phyloP scores from a whole-genome alignment of 805 yeast species.

The Metschnikowia borealis region DNA sequence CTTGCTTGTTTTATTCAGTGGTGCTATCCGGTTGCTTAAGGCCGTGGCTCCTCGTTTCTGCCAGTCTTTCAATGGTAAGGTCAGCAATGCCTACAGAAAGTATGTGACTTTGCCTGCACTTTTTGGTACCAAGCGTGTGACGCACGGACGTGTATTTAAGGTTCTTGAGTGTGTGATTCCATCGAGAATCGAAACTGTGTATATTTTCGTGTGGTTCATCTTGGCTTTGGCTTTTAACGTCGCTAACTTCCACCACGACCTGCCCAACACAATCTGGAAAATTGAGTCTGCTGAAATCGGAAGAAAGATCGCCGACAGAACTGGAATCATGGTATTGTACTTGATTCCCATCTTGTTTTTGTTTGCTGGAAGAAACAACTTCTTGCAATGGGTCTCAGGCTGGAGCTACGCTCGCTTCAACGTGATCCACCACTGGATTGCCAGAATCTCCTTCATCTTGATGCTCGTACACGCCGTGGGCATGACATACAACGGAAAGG shows the following conservation, averaged over 20 bases:
- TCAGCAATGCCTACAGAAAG: conserved; percentile 24
- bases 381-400: conserved; percentile 59
- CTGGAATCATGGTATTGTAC: conserved; percentile 48
- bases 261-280: conserved; percentile 10
- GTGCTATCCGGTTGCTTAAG: conserved; percentile 36
- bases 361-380: conserved; percentile 72
- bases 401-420: conserved; percentile 59
- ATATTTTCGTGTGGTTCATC: conserved; percentile 18
- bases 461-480: conserved; percentile 48
- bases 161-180: conserved; percentile 29
- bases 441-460: conserved; percentile 47
- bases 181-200: conserved; percentile 23
- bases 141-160: conserved; percentile 5
- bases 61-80: conserved; percentile 26
- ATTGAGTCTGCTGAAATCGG: conserved; percentile 7
- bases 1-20: conserved; percentile 38
- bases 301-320: conserved; percentile 45
- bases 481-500: conserved; percentile 32
- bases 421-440: conserved; percentile 63
- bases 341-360: conserved; percentile 51
- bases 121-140: conserved; percentile 12
- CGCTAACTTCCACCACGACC: conserved; percentile 11
- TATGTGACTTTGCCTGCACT: conserved; percentile 29
- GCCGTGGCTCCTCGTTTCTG: conserved; percentile 36
- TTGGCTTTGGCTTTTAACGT: conserved; percentile 12